Evolutionary conservation across 2,329 filamentous ascomycete genomes (phyloP).

Genomic region (Fusarium chaquense): DNA sequence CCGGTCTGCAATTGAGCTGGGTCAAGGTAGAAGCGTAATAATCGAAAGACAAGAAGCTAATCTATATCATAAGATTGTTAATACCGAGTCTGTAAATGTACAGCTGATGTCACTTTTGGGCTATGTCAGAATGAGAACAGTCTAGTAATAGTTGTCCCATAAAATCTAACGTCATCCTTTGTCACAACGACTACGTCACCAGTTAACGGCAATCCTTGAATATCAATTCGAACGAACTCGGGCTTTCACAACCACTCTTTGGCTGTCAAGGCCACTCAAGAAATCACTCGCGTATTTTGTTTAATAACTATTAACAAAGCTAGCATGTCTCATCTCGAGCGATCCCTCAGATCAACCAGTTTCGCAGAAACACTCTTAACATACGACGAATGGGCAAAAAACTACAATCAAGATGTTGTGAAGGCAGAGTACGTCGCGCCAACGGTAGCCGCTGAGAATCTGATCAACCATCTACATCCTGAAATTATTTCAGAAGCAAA

Average conservation of each 20-base stretch:
- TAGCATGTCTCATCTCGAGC: slow-evolving; percentile 24
- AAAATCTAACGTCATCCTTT: not conserved
- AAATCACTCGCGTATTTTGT: not conserved
- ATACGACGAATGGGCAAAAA: slow-evolving; percentile 48
- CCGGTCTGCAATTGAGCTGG: no score
- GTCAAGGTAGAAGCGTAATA: not conserved
- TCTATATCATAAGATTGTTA: not conserved
- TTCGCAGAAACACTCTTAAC: slow-evolving; percentile 14
- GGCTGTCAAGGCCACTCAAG: not conserved
- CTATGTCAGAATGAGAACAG: not conserved
- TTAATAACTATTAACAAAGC: rapidly evolving
- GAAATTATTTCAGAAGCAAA: not conserved
- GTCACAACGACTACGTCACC: not conserved
- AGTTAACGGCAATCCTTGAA: no score
- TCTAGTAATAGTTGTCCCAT: not conserved
- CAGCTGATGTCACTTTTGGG: no score
- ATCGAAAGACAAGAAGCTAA: not conserved
- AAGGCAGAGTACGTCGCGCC: slow-evolving; percentile 57
- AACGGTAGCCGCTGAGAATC: slow-evolving; percentile 47
- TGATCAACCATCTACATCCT: slow-evolving; percentile 42
- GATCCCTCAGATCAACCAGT: slow-evolving; percentile 16
- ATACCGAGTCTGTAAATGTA: no score
- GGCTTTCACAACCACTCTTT: not conserved
- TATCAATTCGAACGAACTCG: not conserved
- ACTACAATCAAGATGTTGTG: slow-evolving; percentile 47